phyloP scores from a whole-genome alignment of 805 yeast genomes.

The Tetrapisispora iriomotensis region DNA sequence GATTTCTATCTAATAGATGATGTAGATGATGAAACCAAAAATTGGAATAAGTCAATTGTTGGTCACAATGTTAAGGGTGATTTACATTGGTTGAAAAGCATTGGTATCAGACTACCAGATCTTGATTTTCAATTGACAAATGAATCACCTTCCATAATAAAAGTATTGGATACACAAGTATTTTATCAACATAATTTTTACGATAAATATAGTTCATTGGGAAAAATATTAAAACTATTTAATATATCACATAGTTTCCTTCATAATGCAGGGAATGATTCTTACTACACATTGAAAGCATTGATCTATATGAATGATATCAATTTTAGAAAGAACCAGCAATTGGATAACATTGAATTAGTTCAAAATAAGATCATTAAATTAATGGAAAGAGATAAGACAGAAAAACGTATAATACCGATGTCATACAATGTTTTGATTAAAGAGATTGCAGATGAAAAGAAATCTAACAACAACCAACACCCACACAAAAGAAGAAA shows the following conservation, averaged over 20 bases:
- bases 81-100: constrained; percentile 37
- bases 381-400: constrained; percentile 16
- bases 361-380: constrained; percentile 12
- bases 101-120: constrained; percentile 38
- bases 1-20: constrained; percentile 33
- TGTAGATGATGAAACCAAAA: constrained; percentile 16
- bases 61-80: constrained; percentile 55
- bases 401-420: constrained; percentile 17
- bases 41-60: constrained; percentile 35
- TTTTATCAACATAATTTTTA: constrained; percentile 36
- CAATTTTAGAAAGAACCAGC: constrained; percentile 15
- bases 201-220: constrained; percentile 34
- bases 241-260: constrained; percentile 47
- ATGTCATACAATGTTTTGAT: constrained; percentile 17
- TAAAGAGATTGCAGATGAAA: constrained; percentile 2
- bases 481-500: constrained; percentile 2
- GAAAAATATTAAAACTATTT: constrained; percentile 38
- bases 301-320: constrained; percentile 41
- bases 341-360: constrained; percentile 17
- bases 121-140: constrained; percentile 5
- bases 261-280: constrained; percentile 68
- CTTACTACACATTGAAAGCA: constrained; percentile 47
- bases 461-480: neutral
- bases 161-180: constrained; percentile 39
- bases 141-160: too few species aligned